These are phyloP conservation scores for Macrophomina phaseolina DNA, from an alignment of 2,329 filamentous ascomycete species.

Conservation along the genomic window DNA sequence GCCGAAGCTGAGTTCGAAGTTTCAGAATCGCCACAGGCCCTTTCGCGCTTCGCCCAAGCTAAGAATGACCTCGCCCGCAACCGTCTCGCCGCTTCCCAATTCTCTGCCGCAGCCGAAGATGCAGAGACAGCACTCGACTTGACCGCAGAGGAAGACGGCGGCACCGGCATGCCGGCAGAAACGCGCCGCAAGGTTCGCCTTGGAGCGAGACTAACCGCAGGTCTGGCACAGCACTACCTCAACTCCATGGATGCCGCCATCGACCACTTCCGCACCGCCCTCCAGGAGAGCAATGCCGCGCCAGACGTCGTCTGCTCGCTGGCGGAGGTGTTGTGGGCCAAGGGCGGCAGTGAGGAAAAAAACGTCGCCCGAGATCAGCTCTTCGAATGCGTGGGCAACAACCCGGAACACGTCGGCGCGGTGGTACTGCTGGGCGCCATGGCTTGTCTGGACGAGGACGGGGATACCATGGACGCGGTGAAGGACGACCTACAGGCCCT, in stretches of 20 bases:
- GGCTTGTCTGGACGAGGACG: slow-evolving; percentile 75
- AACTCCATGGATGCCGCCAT: slow-evolving; percentile 72
- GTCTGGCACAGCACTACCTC: slow-evolving; percentile 78
- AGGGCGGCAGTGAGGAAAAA: slow-evolving; percentile 74
- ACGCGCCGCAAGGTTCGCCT: slow-evolving; percentile 74
- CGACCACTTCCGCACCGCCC: slow-evolving; percentile 77
- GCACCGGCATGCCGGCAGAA: slow-evolving; percentile 69
- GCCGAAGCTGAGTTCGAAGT: slow-evolving; percentile 85
- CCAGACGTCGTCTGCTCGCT: slow-evolving; percentile 87
- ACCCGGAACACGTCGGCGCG: slow-evolving; percentile 77
- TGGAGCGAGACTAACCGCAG: slow-evolving; percentile 84
- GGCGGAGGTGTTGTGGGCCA: slow-evolving; percentile 92
- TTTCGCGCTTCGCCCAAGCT: slow-evolving; percentile 79
- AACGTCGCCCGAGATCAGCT: slow-evolving; percentile 79
- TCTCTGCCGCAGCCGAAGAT: slow-evolving; percentile 74
- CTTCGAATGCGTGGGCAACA: slow-evolving; percentile 76
- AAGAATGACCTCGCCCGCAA: slow-evolving; percentile 88
- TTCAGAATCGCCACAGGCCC: slow-evolving; percentile 74
- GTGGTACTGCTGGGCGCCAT: slow-evolving; percentile 84
- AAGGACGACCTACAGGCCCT: slow-evolving; percentile 76
- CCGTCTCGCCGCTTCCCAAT: slow-evolving; percentile 72
- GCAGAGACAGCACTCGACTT: slow-evolving; percentile 82
- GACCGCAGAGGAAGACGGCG: slow-evolving; percentile 71
- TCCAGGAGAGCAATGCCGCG: slow-evolving; percentile 76
- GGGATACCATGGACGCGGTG: slow-evolving; percentile 83